These are phyloP conservation scores for Kluyveromyces wickerhamii DNA, from an alignment of 805 yeast species.

Conservation along the genomic window DNA sequence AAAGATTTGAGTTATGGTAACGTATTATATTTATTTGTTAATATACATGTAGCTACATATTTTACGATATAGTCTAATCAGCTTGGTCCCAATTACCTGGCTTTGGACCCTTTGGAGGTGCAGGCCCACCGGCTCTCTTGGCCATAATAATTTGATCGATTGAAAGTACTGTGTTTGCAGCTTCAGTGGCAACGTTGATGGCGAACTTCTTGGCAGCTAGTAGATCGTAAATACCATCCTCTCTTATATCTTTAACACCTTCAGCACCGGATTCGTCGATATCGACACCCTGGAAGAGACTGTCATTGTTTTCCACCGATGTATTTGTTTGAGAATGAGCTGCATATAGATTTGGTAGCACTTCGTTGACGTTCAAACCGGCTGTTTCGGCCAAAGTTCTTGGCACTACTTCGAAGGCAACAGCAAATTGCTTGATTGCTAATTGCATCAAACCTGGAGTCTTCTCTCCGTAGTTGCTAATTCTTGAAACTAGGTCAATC, in stretches of 20 bases:
- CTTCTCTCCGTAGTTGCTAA: slow-evolving; percentile 80
- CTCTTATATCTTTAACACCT: slow-evolving; percentile 65
- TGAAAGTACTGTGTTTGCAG: slow-evolving; percentile 81
- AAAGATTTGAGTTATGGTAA: slow-evolving; percentile 3
- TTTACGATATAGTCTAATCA: too few relatives aligned
- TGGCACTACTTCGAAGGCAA: slow-evolving; percentile 92
- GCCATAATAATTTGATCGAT: slow-evolving; percentile 99
- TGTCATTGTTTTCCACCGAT: slow-evolving; percentile 17
- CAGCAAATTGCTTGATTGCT: slow-evolving; percentile 89
- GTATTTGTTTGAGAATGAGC: slow-evolving; percentile 50
- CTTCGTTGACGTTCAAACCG: slow-evolving; percentile 84
- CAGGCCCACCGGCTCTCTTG: slow-evolving; percentile 97
- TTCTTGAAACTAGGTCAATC: slow-evolving; percentile 72
- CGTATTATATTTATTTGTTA: slow-evolving; percentile 3
- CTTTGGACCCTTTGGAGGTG: slow-evolving; percentile 72
- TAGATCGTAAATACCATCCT: slow-evolving; percentile 68
- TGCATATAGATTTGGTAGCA: slow-evolving; percentile 82
- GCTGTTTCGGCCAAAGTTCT: slow-evolving; percentile 90
- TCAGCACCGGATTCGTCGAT: slow-evolving; percentile 63
- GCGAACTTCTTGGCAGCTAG: slow-evolving; percentile 78
- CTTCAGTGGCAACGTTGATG: slow-evolving; percentile 89
- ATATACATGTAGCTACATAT: too few relatives aligned
- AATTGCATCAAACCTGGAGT: slow-evolving; percentile 91
- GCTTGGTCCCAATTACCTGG: slow-evolving; percentile 97
- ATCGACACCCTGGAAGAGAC: slow-evolving; percentile 54